Evolutionary conservation across 495 filamentous ascomycete genomes (phyloP).

Genomic region (Elasticomyces elasticus): DNA sequence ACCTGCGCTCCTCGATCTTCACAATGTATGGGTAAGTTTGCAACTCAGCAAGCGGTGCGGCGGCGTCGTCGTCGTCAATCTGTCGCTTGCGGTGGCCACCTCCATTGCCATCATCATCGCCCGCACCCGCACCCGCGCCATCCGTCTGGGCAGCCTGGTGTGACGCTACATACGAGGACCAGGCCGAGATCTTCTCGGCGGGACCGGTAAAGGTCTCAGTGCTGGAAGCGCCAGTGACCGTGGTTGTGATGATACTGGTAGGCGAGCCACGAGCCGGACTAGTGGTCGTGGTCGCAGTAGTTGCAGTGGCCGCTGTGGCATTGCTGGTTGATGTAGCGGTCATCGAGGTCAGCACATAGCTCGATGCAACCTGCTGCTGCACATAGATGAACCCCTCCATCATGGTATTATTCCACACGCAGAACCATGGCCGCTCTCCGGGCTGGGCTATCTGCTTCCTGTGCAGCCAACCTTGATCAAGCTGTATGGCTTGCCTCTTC

Average conservation of each 20-base stretch:
- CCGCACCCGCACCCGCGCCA: not conserved
- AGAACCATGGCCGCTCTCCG: constrained; percentile 74
- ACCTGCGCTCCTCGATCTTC: constrained; percentile 71
- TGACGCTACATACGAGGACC: not conserved
- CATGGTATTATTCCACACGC: constrained; percentile 73
- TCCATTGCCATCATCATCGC: constrained; percentile 6
- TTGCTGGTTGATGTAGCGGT: constrained; percentile 47
- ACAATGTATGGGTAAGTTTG: constrained; percentile 56
- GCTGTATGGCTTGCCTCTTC: constrained; percentile 9
- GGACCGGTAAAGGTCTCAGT: constrained; percentile 8
- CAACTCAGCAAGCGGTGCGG: constrained; percentile 42
- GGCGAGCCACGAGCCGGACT: not conserved
- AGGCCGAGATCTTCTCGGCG: not conserved
- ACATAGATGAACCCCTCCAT: constrained; percentile 78
- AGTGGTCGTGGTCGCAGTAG: constrained; percentile 1
- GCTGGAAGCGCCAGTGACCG: constrained; percentile 6
- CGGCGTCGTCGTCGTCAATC: not conserved
- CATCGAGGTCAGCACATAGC: not conserved
- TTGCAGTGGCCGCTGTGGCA: not conserved
- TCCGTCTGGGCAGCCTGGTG: not conserved
- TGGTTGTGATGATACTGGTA: constrained; percentile 2
- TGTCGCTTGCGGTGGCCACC: not conserved
- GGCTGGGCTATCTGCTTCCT: constrained; percentile 36
- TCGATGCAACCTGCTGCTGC: constrained; percentile 21
- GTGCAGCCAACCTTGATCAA: constrained; percentile 8